A percentile compares a stretch with the other conserved stretches of the same genome.
phyloP scores from a whole-genome alignment of 371 early-diverging fungal species.

The Haplosporangium sp. region DNA sequence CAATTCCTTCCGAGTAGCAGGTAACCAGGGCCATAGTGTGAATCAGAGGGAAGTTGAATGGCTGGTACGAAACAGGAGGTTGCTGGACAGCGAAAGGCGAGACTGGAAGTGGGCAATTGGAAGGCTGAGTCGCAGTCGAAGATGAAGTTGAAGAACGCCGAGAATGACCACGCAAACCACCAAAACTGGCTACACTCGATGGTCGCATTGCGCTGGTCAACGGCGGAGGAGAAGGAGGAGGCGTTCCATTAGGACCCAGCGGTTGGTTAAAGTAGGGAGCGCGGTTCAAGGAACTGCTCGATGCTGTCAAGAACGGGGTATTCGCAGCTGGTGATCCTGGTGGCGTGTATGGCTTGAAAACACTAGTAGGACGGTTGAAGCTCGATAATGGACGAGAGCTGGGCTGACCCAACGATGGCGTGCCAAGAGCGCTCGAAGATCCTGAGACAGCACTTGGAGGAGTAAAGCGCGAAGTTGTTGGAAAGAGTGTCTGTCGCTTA shows the following conservation, averaged over 20 bases:
- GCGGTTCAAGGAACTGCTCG: constrained; percentile 31
- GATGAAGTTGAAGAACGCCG: constrained; percentile 58
- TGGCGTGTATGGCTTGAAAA: constrained; percentile 50
- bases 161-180: constrained; percentile 41
- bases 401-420: constrained; percentile 32
- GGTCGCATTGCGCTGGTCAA: constrained; percentile 26
- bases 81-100: constrained; percentile 55
- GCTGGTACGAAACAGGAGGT: constrained; percentile 66
- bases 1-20: constrained; percentile 93
- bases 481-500: constrained; percentile 32
- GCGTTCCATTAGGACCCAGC: constrained; percentile 32
- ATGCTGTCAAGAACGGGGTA: constrained; percentile 31
- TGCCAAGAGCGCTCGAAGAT: constrained; percentile 18
- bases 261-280: constrained; percentile 31
- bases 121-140: constrained; percentile 41
- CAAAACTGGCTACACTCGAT: constrained; percentile 44
- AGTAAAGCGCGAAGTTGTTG: constrained; percentile 49
- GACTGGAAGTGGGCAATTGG: constrained; percentile 37
- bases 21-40: constrained; percentile 85
- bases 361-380: constrained; percentile 50
- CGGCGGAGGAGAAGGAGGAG: constrained; percentile 41
- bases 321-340: constrained; percentile 43
- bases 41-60: constrained; percentile 75
- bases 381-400: constrained; percentile 46
- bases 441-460: constrained; percentile 26